Evolutionary conservation across 179 eudicot species (phyloP).

Genomic region (Corrigiola litoralis): DNA sequence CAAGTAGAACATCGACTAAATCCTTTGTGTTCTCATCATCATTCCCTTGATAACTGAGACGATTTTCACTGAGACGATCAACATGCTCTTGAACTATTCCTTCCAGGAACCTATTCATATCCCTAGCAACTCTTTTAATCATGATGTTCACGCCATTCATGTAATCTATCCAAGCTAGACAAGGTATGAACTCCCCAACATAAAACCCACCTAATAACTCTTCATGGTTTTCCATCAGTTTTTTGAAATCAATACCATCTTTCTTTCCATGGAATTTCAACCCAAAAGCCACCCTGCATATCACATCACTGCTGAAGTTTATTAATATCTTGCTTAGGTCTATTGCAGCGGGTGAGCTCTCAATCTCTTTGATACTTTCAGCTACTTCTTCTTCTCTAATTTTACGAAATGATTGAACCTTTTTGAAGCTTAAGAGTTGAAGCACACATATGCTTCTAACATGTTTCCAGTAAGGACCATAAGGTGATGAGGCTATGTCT

Average conservation of each 20-base stretch:
- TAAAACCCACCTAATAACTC: slow-evolving; percentile 24
- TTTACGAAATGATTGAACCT: slow-evolving; percentile 21
- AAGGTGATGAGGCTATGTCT: slow-evolving; percentile 19
- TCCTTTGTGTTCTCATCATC: slow-evolving; percentile 20
- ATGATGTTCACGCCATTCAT: slow-evolving; percentile 27
- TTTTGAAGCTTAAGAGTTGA: slow-evolving; percentile 23
- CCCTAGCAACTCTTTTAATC: slow-evolving; percentile 24
- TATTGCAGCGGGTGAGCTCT: not conserved
- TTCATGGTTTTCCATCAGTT: slow-evolving; percentile 24
- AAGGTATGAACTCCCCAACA: slow-evolving; percentile 36
- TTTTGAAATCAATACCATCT: slow-evolving; percentile 26
- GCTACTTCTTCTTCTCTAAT: slow-evolving; percentile 27
- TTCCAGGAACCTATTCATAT: slow-evolving; percentile 31
- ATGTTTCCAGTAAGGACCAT: slow-evolving; percentile 30
- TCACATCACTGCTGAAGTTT: slow-evolving; percentile 26
- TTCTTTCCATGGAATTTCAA: slow-evolving; percentile 28
- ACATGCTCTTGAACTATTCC: slow-evolving; percentile 29
- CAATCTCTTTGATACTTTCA: slow-evolving; percentile 12
- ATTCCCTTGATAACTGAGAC: not conserved
- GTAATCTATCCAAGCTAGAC: slow-evolving; percentile 34
- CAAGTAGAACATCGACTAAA: slow-evolving; percentile 29
- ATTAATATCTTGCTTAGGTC: slow-evolving; percentile 21
- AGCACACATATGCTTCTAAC: slow-evolving; percentile 26
- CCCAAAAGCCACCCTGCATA: slow-evolving; percentile 43
- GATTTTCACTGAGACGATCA: not conserved